Conservation (phyloP, 2,329 filamentous ascomycete genomes). For the Lecanicillium sp. region DNA sequence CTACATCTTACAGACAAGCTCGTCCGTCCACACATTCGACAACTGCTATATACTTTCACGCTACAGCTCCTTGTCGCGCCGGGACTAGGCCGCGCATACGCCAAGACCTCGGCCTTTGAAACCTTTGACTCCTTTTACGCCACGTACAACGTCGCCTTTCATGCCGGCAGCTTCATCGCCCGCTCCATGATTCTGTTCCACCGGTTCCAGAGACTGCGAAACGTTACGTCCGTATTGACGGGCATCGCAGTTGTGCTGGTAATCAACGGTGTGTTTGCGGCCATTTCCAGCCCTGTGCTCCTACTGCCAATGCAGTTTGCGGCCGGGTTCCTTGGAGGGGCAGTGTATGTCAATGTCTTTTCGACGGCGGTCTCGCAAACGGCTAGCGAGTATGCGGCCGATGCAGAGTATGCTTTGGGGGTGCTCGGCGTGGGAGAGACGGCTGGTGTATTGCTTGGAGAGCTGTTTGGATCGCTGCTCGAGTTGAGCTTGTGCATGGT, state of each 20-base stretch:
- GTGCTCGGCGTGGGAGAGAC: slow-evolving; percentile 20
- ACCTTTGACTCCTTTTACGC: slow-evolving; percentile 20
- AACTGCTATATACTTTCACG: slow-evolving; percentile 16
- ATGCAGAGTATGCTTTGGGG: slow-evolving; percentile 21
- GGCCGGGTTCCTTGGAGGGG: slow-evolving; percentile 19
- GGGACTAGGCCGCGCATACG: slow-evolving; percentile 20
- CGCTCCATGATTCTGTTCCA: slow-evolving; percentile 15
- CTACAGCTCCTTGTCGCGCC: slow-evolving; percentile 18
- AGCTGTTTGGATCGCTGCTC: slow-evolving; percentile 16
- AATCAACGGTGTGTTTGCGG: slow-evolving; percentile 14
- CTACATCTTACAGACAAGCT: slow-evolving; percentile 9
- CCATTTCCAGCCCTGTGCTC: slow-evolving; percentile 14
- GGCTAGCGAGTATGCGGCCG: slow-evolving; percentile 9
- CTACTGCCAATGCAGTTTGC: slow-evolving; percentile 18
- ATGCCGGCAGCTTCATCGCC: slow-evolving; percentile 19
- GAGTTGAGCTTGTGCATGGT: slow-evolving; percentile 17
- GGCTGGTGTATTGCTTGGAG: slow-evolving; percentile 17
- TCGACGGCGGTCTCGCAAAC: slow-evolving; percentile 14
- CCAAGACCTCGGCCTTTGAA: slow-evolving; percentile 13
- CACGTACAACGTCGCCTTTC: slow-evolving; percentile 19
- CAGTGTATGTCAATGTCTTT: slow-evolving; percentile 19
- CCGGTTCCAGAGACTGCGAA: slow-evolving; percentile 8
- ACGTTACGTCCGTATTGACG: slow-evolving; percentile 9
- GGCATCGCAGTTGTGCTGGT: slow-evolving; percentile 10
- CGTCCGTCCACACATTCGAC: slow-evolving; percentile 17